phyloP scores from a whole-genome alignment of 2,329 filamentous ascomycete genomes.

The Esteya vermicola region DNA sequence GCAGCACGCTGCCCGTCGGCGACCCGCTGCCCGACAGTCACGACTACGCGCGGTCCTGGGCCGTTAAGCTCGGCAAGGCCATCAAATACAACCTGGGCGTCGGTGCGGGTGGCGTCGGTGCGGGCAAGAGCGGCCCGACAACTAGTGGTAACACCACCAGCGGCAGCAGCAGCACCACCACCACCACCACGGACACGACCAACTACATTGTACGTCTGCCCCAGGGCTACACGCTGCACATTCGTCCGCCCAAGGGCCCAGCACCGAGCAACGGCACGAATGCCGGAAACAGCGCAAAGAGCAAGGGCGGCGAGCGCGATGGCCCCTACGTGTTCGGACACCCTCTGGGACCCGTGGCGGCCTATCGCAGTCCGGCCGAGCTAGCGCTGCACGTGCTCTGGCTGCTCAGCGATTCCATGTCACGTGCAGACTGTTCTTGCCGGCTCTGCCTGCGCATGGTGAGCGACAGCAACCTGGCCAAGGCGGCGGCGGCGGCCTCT shows the following conservation, averaged over 20 bases:
- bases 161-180: background rate
- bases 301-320: constrained; percentile 44
- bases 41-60: constrained; percentile 11
- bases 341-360: constrained; percentile 9
- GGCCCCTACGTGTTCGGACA: constrained; percentile 17
- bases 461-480: constrained; percentile 5
- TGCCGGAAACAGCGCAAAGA: background rate
- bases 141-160: constrained; percentile 1
- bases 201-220: constrained; percentile 11
- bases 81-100: constrained; percentile 13
- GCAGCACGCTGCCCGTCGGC: constrained; percentile 8
- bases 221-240: constrained; percentile 10
- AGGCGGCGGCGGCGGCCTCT: background rate
- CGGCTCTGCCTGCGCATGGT: constrained; percentile 26
- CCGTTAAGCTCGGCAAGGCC: constrained; percentile 12
- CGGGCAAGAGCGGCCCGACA: no score
- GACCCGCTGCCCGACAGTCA: constrained; percentile 8
- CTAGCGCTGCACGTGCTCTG: constrained; percentile 37
- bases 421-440: constrained; percentile 36
- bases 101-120: background rate
- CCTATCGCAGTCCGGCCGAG: constrained; percentile 37
- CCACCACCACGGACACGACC: constrained; percentile 1
- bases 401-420: constrained; percentile 31
- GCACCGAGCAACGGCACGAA: no score
- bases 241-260: constrained; percentile 8